Evolutionary conservation across 331 rosid genomes (phyloP).

Genomic region (Phaseolus coccineus): DNA sequence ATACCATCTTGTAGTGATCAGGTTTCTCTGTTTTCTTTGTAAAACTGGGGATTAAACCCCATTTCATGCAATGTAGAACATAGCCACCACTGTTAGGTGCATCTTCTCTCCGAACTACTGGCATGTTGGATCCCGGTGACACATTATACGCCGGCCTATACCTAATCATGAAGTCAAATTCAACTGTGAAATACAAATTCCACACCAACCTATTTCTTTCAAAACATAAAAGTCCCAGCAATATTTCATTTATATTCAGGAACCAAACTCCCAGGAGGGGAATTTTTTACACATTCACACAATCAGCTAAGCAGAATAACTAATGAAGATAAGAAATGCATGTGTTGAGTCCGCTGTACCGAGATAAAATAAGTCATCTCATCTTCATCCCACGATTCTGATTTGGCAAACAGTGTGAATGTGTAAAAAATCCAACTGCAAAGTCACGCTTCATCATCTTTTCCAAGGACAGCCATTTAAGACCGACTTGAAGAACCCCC

Average conservation of each 20-base stretch:
- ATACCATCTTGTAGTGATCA: conserved; percentile 83
- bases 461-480: not conserved
- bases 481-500: not conserved
- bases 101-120: conserved; percentile 80
- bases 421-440: no score
- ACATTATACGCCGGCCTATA: conserved; percentile 75
- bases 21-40: conserved; percentile 86
- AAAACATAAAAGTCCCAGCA: not conserved
- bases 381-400: no score
- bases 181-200: conserved; percentile 17
- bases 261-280: not conserved
- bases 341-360: not conserved
- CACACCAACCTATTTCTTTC: not conserved
- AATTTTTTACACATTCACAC: not conserved
- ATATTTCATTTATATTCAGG: not conserved
- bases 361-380: not conserved
- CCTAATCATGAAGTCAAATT: conserved; percentile 50
- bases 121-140: conserved; percentile 73
- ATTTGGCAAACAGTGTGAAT: no score
- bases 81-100: conserved; percentile 57
- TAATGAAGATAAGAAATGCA: not conserved
- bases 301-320: not conserved
- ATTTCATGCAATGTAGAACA: conserved; percentile 81
- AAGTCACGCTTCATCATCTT: not conserved
- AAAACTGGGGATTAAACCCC: conserved; percentile 95